A percentile compares a stretch with the other conserved stretches of the same genome.
Evolutionary conservation across 164 flowering plant species (phyloP).

Genomic region (Houttuynia cordata): DNA sequence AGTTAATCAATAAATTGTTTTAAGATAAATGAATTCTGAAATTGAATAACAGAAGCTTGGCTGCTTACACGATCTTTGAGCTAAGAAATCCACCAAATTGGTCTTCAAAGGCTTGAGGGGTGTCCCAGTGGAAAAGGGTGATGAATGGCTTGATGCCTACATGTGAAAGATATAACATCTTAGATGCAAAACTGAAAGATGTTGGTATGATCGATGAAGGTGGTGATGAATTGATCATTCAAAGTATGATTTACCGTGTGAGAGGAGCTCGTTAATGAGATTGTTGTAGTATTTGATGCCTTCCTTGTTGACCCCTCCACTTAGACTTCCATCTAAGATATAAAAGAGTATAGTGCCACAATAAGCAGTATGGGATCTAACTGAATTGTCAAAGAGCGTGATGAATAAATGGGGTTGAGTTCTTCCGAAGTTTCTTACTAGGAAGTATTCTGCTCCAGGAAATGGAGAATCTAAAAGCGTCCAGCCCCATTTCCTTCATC

Average conservation of each 20-base stretch:
- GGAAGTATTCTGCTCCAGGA: conserved; percentile 71
- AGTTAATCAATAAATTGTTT: too few relatives aligned
- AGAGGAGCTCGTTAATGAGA: conserved; percentile 25
- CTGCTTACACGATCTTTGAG: conserved; percentile 26
- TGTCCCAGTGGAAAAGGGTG: conserved; percentile 49
- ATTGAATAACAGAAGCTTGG: background rate
- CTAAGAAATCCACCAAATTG: conserved; percentile 45
- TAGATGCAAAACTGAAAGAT: too few relatives aligned
- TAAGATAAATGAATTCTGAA: too few relatives aligned
- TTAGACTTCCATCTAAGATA: too few relatives aligned
- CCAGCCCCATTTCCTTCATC: conserved; percentile 8
- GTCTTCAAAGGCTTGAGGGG: conserved; percentile 49
- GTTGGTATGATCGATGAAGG: too few relatives aligned
- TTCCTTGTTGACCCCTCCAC: conserved; percentile 17
- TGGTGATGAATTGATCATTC: background rate
- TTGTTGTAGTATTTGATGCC: conserved; percentile 28
- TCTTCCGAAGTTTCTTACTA: conserved; percentile 21
- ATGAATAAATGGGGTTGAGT: too few relatives aligned
- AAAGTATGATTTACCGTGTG: conserved; percentile 9
- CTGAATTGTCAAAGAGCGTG: too few relatives aligned
- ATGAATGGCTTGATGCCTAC: conserved; percentile 16
- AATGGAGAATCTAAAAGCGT: conserved; percentile 67
- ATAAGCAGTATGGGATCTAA: too few relatives aligned
- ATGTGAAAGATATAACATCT: background rate
- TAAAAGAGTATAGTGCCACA: too few relatives aligned